Conservation (phyloP, 352 stramenopile species). For the Blastocystis sp. region DNA sequence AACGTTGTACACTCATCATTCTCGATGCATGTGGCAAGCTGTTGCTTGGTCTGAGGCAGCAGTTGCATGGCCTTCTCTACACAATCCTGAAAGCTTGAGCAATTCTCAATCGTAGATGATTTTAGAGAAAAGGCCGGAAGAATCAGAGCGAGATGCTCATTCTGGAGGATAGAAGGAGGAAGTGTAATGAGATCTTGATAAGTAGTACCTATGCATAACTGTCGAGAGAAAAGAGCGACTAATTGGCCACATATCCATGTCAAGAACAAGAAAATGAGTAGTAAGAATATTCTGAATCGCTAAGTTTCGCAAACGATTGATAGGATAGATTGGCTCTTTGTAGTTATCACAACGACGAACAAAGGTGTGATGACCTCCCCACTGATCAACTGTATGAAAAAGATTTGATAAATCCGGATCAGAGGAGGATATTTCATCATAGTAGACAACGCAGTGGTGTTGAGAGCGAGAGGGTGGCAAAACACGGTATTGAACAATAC, state of each 20-base stretch:
- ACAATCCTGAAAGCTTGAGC: neutral
- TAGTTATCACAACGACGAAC: neutral
- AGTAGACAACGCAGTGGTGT: neutral
- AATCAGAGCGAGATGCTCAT: constrained; percentile 47
- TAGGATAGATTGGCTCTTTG: constrained; percentile 5
- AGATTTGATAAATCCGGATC: neutral
- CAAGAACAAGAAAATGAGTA: constrained; percentile 34
- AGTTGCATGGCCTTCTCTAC: neutral
- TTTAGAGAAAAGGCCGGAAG: constrained; percentile 41
- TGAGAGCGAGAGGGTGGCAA: neutral
- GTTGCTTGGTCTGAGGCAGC: neutral
- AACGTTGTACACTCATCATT: constrained; percentile 13
- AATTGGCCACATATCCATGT: constrained; percentile 60
- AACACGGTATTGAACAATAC: neutral
- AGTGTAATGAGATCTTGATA: constrained; percentile 24
- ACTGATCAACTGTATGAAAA: neutral
- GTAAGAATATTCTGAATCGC: constrained; percentile 46
- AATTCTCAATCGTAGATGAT: neutral
- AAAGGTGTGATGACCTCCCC: neutral
- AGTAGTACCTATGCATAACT: neutral
- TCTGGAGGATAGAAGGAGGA: neutral
- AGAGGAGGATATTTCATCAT: neutral
- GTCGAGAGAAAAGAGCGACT: neutral
- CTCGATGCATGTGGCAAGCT: neutral
- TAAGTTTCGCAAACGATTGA: constrained; percentile 47